Evolutionary conservation across 805 yeast species (phyloP), one percentile per base, ranked within the genome.

Genomic region (Cyberlindnera bimundalis): DNA sequence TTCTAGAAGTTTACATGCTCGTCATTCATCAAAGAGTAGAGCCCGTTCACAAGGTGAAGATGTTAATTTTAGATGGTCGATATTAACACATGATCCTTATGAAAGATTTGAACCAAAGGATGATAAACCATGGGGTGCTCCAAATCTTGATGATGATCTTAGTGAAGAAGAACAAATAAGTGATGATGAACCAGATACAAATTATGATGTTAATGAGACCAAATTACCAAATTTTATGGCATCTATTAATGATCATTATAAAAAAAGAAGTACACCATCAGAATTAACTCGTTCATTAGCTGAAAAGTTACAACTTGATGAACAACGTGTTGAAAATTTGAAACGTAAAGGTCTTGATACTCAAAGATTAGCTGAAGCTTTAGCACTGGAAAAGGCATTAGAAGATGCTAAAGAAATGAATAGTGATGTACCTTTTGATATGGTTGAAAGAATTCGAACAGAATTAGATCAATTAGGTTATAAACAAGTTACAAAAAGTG

Each of bases 21-120:
- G 26, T 11, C 19, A 21, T 3, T 50, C 52, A 4, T 29, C 39
- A 21, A 21, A 20, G 13, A 18, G 44, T 1, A 45, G 56, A 27
- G 56, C 62, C 0, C 52, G 65, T 19, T 55, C 65, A 6, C 54
- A 56, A 29, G 58, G 56, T 12, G 58, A 69, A 25, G 58, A 58
- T 16, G 30, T 23, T 13, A 55, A 53, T 26, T 56, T 43, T 41
- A 74, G 74, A 50, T 82, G 84, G 79, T 74, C 85, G 0, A 79
- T 84, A 30, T 70, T 85, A 35, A 74, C 76, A 40, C 84, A 79
- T 51, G 90, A 84, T 52, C 95, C 95, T 0, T 79, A 81, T 47
- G 84, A 81, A 52, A 64, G 93, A 43, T 58, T 82, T 46, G 57
- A 46, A 7, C 52, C 50, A 15, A 53, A 52, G 12, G 31, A 43